These are phyloP conservation scores for Candida ovalis DNA, from an alignment of 805 yeast species.

Conservation along the genomic window DNA sequence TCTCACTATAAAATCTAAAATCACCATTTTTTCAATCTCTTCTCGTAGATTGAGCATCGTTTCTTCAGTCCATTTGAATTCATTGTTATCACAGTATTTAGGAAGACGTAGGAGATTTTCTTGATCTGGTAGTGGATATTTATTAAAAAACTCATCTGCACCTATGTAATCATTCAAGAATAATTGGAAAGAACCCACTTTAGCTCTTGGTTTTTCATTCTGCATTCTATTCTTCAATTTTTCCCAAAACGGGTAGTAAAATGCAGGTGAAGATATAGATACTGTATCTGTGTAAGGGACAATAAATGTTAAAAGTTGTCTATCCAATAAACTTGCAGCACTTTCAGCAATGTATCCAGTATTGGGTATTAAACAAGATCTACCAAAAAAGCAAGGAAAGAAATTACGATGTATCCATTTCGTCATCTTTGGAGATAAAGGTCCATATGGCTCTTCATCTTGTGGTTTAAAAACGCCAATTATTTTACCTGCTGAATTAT, in stretches of 20 bases:
- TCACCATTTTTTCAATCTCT: conserved; percentile 65
- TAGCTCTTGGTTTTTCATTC: conserved; percentile 33
- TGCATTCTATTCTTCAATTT: conserved; percentile 21
- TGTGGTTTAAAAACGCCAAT: conserved; percentile 72
- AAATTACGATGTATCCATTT: conserved; percentile 74
- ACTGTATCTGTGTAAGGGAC: conserved; percentile 67
- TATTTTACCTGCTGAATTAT: conserved; percentile 31
- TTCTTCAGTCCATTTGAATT: conserved; percentile 52
- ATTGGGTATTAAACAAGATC: conserved; percentile 70
- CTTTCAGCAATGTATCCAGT: conserved; percentile 69
- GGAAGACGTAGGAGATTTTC: not conserved
- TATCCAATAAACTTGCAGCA: conserved; percentile 65
- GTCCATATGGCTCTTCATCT: conserved; percentile 80
- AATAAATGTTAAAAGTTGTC: conserved; percentile 51
- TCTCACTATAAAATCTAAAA: conserved; percentile 67
- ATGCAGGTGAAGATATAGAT: conserved; percentile 41
- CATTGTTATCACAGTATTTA: not conserved
- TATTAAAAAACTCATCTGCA: conserved; percentile 55
- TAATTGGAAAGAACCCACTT: conserved; percentile 65
- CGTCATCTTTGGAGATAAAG: conserved; percentile 73
- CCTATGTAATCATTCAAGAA: conserved; percentile 55
- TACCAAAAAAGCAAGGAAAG: conserved; percentile 74
- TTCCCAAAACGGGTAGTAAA: conserved; percentile 53
- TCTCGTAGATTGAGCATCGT: conserved; percentile 48
- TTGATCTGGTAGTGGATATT: conserved; percentile 48